Conservation (phyloP, 768 basidiomycete species). For the Panaeolus papilionaceus region DNA sequence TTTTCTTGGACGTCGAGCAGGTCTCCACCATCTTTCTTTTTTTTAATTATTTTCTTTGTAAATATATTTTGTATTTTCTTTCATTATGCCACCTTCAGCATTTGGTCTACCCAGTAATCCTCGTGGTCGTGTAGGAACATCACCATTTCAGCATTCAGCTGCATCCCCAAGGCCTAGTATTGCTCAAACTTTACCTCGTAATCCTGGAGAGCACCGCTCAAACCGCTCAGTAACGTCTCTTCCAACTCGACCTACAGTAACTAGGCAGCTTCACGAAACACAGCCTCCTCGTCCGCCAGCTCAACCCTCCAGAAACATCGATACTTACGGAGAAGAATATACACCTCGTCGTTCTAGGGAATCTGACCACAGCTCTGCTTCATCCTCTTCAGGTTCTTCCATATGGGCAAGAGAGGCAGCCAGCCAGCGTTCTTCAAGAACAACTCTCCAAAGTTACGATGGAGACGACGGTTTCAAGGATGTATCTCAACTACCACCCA, state of each 20-base stretch:
- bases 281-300: slow-evolving; percentile 2
- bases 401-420: slow-evolving; percentile 44
- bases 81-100: slow-evolving; percentile 22
- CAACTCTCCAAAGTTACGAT: slow-evolving; percentile 49
- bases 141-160: slow-evolving; percentile 14
- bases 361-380: slow-evolving; percentile 31
- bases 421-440: slow-evolving; percentile 46
- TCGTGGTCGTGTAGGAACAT: slow-evolving; percentile 25
- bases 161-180: slow-evolving; percentile 4
- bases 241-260: background rate
- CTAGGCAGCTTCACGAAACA: slow-evolving; percentile 4
- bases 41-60: slow-evolving; percentile 1
- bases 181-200: background rate
- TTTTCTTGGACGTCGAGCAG: slow-evolving; percentile 5
- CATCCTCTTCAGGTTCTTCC: slow-evolving; percentile 38
- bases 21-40: slow-evolving; percentile 14
- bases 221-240: background rate
- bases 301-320: background rate
- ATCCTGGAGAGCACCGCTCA: background rate
- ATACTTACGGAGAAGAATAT: background rate
- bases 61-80: slow-evolving; percentile 19
- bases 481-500: background rate
- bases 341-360: slow-evolving; percentile 24
- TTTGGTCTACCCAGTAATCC: slow-evolving; percentile 34
- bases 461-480: slow-evolving; percentile 23